These are phyloP conservation scores for Aphanomyces astaci DNA, from an alignment of 352 stramenopile species.

Conservation along the genomic window DNA sequence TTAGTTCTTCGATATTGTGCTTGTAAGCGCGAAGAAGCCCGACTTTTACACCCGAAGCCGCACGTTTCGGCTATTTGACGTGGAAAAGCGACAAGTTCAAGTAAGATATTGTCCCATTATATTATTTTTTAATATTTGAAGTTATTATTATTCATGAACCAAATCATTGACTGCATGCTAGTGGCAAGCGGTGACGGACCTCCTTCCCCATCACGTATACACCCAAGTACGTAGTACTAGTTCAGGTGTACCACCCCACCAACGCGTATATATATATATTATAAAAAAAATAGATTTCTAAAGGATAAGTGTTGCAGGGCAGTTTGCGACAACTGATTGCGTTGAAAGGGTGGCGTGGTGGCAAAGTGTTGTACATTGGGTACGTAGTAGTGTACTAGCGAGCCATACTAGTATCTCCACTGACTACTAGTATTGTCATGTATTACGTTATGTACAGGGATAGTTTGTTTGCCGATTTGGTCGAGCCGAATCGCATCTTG, in stretches of 20 bases:
- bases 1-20: slow-evolving; percentile 84
- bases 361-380: slow-evolving; percentile 90
- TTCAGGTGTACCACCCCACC: background rate
- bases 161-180: no score
- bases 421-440: no score
- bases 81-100: slow-evolving; percentile 55
- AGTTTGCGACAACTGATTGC: slow-evolving; percentile 55
- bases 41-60: slow-evolving; percentile 86
- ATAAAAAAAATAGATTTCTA: no score
- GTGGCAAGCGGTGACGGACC: slow-evolving; percentile 55
- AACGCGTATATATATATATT: no score
- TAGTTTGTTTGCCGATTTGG: slow-evolving; percentile 90
- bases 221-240: slow-evolving; percentile 30
- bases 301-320: slow-evolving; percentile 38
- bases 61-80: slow-evolving; percentile 66
- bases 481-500: slow-evolving; percentile 89
- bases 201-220: slow-evolving; percentile 64
- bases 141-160: no score
- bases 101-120: no score
- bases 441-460: no score
- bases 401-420: no score
- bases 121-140: no score
- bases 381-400: slow-evolving; percentile 22
- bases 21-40: slow-evolving; percentile 85
- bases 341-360: slow-evolving; percentile 55